Percentiles rank a stretch among this genome's conserved stretches.
phyloP scores from a whole-genome alignment of 257 asterid genomes.

The Solanum tacnaense region DNA sequence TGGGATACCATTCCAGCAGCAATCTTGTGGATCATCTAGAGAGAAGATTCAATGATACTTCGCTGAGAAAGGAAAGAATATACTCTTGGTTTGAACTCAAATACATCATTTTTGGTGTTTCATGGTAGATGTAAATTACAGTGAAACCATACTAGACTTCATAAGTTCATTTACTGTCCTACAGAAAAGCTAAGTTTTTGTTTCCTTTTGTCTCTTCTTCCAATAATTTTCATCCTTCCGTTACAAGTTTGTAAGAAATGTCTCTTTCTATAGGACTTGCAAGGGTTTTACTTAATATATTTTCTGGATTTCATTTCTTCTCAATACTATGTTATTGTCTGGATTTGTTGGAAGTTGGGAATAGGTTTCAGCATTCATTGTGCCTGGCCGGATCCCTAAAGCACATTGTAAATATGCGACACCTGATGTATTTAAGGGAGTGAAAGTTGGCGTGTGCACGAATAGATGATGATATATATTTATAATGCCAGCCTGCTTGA shows the following conservation, averaged over 20 bases:
- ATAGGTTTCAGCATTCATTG: background rate
- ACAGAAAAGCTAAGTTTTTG: background rate
- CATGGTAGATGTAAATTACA: background rate
- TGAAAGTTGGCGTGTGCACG: background rate
- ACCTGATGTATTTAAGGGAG: background rate
- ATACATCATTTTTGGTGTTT: background rate
- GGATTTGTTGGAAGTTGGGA: background rate
- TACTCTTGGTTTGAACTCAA: background rate
- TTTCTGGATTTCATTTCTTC: background rate
- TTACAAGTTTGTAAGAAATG: too few relatives aligned
- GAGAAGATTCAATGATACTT: background rate
- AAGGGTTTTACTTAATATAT: too few relatives aligned
- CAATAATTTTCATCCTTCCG: background rate
- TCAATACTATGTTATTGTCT: background rate
- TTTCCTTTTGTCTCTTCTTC: background rate
- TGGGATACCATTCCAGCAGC: background rate
- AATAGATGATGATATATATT: background rate
- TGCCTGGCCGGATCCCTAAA: background rate
- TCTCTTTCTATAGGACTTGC: too few relatives aligned
- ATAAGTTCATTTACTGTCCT: background rate
- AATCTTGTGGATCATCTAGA: background rate
- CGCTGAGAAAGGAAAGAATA: background rate
- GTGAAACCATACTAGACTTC: background rate
- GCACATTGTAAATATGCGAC: background rate
- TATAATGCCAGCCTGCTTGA: background rate